phyloP scores from a whole-genome alignment of 345 rosid species.

The Viola odorata region DNA sequence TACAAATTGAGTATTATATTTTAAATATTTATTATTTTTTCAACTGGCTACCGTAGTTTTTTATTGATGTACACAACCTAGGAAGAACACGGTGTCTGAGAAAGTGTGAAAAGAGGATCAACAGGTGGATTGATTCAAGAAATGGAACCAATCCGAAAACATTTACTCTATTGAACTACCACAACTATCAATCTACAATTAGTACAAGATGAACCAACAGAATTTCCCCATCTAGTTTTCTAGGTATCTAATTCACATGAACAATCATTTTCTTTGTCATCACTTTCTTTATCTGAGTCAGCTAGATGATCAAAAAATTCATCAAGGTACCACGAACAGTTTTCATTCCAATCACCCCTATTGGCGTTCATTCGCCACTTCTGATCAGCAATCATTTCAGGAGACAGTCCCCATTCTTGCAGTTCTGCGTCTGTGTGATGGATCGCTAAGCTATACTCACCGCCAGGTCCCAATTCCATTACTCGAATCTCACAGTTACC shows the following conservation, averaged over 20 bases:
- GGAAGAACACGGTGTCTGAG: no score
- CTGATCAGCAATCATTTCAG: slow-evolving; percentile 82
- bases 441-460: slow-evolving; percentile 82
- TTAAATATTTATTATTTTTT: no score
- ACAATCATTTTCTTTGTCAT: slow-evolving; percentile 14
- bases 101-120: no score
- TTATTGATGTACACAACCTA: no score
- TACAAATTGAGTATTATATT: no score
- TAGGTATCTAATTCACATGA: slow-evolving; percentile 2
- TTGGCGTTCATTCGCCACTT: slow-evolving; percentile 58
- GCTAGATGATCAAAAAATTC: slow-evolving; percentile 50
- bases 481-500: slow-evolving; percentile 73
- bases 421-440: slow-evolving; percentile 79
- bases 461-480: slow-evolving; percentile 74
- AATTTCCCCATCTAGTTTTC: background rate
- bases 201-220: slow-evolving; percentile 6
- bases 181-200: no score
- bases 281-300: slow-evolving; percentile 31
- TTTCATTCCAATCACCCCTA: slow-evolving; percentile 68
- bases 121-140: no score
- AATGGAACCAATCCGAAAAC: no score
- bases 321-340: slow-evolving; percentile 58
- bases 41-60: no score
- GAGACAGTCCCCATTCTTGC: slow-evolving; percentile 70
- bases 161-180: no score